Evolutionary conservation across 2,329 filamentous ascomycete species (phyloP).

Genomic region (Fusarium annulatum): DNA sequence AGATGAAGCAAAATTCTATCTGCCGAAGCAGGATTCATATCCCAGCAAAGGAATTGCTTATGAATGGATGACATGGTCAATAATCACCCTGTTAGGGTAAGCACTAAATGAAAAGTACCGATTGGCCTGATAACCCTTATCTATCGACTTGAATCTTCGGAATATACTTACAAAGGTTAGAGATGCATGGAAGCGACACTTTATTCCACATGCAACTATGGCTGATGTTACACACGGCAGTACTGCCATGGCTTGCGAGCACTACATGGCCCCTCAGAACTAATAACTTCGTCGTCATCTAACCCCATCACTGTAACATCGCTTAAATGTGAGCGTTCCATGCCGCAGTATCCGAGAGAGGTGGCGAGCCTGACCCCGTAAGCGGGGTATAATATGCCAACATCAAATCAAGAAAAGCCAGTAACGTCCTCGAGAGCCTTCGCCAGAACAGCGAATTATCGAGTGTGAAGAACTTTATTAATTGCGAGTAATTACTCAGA

Average conservation of each 20-base stretch:
- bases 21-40: not conserved
- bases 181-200: not conserved
- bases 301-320: not conserved
- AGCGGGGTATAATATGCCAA: not conserved
- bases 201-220: not conserved
- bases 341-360: not conserved
- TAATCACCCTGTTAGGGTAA: not conserved
- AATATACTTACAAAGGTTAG: too few species aligned
- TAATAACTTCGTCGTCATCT: fast-evolving
- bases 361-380: too few species aligned
- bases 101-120: not conserved
- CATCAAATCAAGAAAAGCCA: not conserved
- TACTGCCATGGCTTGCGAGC: not conserved
- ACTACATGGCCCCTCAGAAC: too few species aligned
- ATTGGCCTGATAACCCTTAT: not conserved
- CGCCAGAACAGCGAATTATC: fast-evolving
- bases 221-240: not conserved
- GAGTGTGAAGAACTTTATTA: fast-evolving
- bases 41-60: not conserved
- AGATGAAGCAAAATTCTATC: fast-evolving
- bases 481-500: fast-evolving
- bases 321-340: not conserved
- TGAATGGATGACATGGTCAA: not conserved
- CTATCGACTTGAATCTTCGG: not conserved
- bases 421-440: not conserved